These are phyloP conservation scores for Kluyveromyces wickerhamii DNA, from an alignment of 805 yeast species.

Conservation along the genomic window DNA sequence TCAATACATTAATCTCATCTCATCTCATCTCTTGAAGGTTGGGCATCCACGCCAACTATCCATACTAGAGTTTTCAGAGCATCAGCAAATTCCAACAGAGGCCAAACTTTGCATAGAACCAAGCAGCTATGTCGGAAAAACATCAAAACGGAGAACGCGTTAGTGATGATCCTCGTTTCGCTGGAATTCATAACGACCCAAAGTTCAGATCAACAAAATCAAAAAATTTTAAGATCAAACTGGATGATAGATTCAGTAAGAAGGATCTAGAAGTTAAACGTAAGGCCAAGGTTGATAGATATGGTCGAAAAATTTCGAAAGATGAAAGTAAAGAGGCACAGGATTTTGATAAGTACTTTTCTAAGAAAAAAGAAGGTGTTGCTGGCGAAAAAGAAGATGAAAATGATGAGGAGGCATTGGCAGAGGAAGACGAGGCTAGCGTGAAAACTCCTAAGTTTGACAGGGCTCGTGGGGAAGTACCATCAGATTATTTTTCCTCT, in stretches of 20 bases:
- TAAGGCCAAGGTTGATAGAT: slow-evolving; percentile 65
- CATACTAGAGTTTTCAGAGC: background rate
- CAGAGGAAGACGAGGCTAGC: slow-evolving; percentile 10
- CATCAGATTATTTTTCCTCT: slow-evolving; percentile 34
- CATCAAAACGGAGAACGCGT: slow-evolving; percentile 25
- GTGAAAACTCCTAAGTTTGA: slow-evolving; percentile 25
- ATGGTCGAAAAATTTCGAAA: slow-evolving; percentile 64
- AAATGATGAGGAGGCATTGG: slow-evolving; percentile 16
- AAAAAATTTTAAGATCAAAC: slow-evolving; percentile 61
- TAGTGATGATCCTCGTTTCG: slow-evolving; percentile 67
- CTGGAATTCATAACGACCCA: slow-evolving; percentile 77
- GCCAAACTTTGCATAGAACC: background rate
- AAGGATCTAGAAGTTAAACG: slow-evolving; percentile 51
- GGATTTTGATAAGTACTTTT: slow-evolving; percentile 61
- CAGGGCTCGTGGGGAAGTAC: slow-evolving; percentile 65
- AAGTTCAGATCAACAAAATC: slow-evolving; percentile 70
- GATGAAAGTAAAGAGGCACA: slow-evolving; percentile 33
- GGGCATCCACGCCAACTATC: background rate
- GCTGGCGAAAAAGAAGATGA: slow-evolving; percentile 17
- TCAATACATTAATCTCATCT: slow-evolving; percentile 16
- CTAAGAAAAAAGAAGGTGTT: slow-evolving; percentile 35
- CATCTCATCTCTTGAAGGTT: slow-evolving; percentile 11
- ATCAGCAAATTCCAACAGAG: background rate
- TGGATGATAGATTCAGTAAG: slow-evolving; percentile 80
- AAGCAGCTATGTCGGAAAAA: slow-evolving; percentile 14